Evolutionary conservation across 306 rosid genomes (phyloP).

Genomic region (Neltuma alba): DNA sequence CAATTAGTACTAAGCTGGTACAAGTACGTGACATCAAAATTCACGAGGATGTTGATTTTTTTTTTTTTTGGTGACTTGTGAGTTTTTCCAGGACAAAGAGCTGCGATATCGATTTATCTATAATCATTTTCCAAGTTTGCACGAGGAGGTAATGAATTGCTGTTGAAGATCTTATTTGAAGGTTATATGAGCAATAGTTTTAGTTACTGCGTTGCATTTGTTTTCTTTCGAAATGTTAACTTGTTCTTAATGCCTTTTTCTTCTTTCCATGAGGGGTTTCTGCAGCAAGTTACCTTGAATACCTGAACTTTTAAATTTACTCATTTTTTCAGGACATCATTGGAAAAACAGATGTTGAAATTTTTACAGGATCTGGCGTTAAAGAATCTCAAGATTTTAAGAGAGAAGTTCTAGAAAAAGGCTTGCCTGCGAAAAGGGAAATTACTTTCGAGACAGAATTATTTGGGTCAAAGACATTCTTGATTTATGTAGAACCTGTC

Average conservation of each 20-base stretch:
- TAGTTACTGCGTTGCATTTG: slow-evolving; percentile 13
- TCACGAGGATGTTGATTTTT: background rate
- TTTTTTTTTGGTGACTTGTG: background rate
- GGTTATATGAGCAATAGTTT: slow-evolving; percentile 35
- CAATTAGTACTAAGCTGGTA: slow-evolving; percentile 36
- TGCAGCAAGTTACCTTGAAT: background rate
- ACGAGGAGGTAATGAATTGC: slow-evolving; percentile 81
- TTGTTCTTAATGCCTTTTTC: slow-evolving; percentile 27
- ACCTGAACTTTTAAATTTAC: slow-evolving; percentile 11
- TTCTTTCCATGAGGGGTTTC: slow-evolving; percentile 25
- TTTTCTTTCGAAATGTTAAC: slow-evolving; percentile 1
- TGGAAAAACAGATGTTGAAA: slow-evolving; percentile 96
- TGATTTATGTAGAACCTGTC: slow-evolving; percentile 96
- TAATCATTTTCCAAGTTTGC: slow-evolving; percentile 94
- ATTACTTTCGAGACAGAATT: slow-evolving; percentile 87
- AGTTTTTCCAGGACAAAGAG: slow-evolving; percentile 73
- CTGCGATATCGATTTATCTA: slow-evolving; percentile 96
- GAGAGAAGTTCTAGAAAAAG: slow-evolving; percentile 94
- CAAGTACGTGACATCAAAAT: background rate
- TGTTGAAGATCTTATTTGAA: slow-evolving; percentile 42
- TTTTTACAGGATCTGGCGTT: slow-evolving; percentile 92
- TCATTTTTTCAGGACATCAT: slow-evolving; percentile 74
- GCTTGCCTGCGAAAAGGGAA: slow-evolving; percentile 86
- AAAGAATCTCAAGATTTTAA: slow-evolving; percentile 96
- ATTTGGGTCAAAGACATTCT: slow-evolving; percentile 85